Evolutionary conservation across 164 flowering plant genomes (phyloP), one percentile per base, ranked within the genome.

Genomic region (Nymphaea thermarum): DNA sequence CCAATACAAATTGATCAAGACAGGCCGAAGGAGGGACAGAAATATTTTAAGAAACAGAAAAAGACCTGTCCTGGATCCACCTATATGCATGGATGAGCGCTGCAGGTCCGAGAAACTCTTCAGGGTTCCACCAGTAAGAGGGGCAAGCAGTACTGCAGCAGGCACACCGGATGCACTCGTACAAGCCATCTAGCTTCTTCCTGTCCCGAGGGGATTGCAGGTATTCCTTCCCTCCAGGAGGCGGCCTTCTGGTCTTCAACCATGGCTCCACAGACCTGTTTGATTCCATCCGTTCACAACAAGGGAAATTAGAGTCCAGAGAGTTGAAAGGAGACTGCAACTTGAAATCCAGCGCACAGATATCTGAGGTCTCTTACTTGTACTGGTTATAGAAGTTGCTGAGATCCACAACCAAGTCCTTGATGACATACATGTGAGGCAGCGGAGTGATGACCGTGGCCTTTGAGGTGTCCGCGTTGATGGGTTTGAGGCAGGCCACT

Each of bases 71-170:
- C 4, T 69, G 57, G n/a, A 87, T 71, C 91, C 90, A 87, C 67
- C 89, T 68, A 69, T 82, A 85, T 64, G 90, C 87, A 65, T 91
- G 88, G 60, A 89, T 78, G 70, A 91, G 69, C 3, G 90, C 80
- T 2, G 97, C 93, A 0, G 93, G 91, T 4, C 93, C 93, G 12
- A 76, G 77, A 67, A 82, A 91, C 77, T 84, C 83, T 59, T 89
- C 93, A 0, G 91, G 87, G 65, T 87, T 89, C 93, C 92, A 89
- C 97, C 92, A 91, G 64, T 89, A 90, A 1, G 90, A 77, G 62
- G 97, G 94, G 72, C 97, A 88, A 4, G 90, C 79, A 5, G 86
- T 71, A 41, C 74, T 83, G 43, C 91, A 91, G 62, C 97, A 88
- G 71, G 93, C 93, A 69, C 97, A 88, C 4, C 84, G 65, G 47